Evolutionary conservation across 1,284 basidiomycete species (phyloP), one percentile per base, ranked within the genome.

Genomic region (Phellopilus nigrolimitatus): DNA sequence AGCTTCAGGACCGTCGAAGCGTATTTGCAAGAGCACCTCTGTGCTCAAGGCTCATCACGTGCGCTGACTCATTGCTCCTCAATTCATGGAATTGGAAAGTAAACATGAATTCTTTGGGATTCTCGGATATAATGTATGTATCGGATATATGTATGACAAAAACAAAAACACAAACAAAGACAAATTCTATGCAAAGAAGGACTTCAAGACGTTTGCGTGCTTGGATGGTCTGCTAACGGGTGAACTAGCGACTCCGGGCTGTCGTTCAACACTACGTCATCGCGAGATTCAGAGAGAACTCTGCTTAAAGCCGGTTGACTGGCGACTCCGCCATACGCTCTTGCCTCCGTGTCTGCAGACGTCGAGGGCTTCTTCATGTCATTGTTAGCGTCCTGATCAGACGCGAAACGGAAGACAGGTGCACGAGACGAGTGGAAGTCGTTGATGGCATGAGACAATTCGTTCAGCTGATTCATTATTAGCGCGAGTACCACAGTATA

Each of bases 341-440:
- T 42, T 42, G 40, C 19, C 15, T 42, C 40, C 12, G 19, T 22
- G 3, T 42, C 3, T n/a, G n/a, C n/a, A n/a, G n/a, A n/a, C n/a
- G n/a, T n/a, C n/a, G n/a, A n/a, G 12, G 21, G 21, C n/a, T 25
- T 24, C 15, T 22, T 34, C n/a, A 22, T 6, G 10, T 6, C 6
- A 6, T 17, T 6, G 10, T 6, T 12, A 6, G 15, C 27, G 7
- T 37, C 17, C 6, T 19, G 24, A 9, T 33, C 30, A 9, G 39
- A 15, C 10, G 21, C 13, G 31, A 40, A 45, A 37, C 48, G 49
- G 22, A 56, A 52, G 24, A 52, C 21, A 17, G 54, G 54, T 19
- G 49, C 43, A 13, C 54, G 49, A 22, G 50, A 46, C 17, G 54
- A 43, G 36, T 56, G 54, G 33, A 56, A 56, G 15, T 51, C 49